These are phyloP conservation scores for Gossypium trilobum DNA, from an alignment of 441 rosid species.

Conservation along the genomic window DNA sequence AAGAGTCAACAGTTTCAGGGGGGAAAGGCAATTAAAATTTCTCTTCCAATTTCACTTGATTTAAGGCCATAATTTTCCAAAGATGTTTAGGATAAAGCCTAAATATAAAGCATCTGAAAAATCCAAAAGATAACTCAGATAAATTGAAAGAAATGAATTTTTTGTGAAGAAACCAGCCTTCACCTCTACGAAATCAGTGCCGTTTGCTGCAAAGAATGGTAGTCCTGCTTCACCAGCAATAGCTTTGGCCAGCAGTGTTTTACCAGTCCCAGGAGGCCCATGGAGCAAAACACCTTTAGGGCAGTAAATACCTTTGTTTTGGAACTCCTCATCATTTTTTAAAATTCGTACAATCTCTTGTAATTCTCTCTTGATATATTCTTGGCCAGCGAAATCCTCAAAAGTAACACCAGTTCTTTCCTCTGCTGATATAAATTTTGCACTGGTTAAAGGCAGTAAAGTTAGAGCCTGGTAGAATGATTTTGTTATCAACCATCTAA, in stretches of 20 bases:
- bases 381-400: conserved; percentile 97
- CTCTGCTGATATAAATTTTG: conserved; percentile 89
- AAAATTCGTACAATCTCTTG: conserved; percentile 84
- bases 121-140: neutral
- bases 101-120: neutral
- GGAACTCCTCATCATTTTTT: conserved; percentile 86
- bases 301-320: conserved; percentile 81
- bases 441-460: conserved; percentile 38
- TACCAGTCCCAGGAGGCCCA: conserved; percentile 99
- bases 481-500: neutral
- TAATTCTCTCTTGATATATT: conserved; percentile 81
- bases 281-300: conserved; percentile 97
- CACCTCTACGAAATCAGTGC: conserved; percentile 96
- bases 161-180: conserved; percentile 16
- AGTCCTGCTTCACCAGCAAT: conserved; percentile 99
- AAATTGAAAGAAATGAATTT: neutral
- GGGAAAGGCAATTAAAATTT: neutral
- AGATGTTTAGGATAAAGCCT: neutral
- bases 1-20: neutral
- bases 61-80: neutral
- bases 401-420: conserved; percentile 90
- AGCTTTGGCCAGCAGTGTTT: conserved; percentile 92
- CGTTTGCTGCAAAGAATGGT: conserved; percentile 93
- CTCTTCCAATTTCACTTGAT: conserved; percentile 3
- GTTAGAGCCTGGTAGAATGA: conserved; percentile 19